Base-by-base conservation (phyloP, 352 stramenopile species). In the Globisporangium yorkense region DNA sequence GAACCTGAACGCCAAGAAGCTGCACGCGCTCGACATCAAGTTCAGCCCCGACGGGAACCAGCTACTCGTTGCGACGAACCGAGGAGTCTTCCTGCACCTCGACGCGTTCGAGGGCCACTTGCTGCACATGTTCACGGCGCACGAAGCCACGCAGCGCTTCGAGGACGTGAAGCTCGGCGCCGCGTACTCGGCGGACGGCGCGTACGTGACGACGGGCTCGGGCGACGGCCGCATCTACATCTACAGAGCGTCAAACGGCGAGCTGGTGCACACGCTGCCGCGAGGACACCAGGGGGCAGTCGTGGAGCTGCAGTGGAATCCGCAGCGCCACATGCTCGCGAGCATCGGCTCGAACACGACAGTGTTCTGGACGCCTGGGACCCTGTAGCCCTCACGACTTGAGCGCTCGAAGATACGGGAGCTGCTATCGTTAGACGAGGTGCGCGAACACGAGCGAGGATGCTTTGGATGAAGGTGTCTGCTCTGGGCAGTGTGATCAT, bases 11-110 rank as follows among this genome's bases (percentile, higher is more conserved):
- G 53, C 46, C 33, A 77, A 80, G 53, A 82, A 84, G 51, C 67
- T 95, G 37, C 83, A 94, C 51, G 84, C 83, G 27, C 64, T 88
- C 12, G 75, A 89, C 27, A 68, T 95, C 41, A 86, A 89, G 57
- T 95, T 95, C 47, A 95, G 85, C 67, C 81, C 85, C 2, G 85
- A 95, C 57, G 83, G 84, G 46, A 92, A 93, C 54, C 78, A 90
- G 53, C 65, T 95, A 29, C 77, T 95, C 15, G 76, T 95, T n/a
- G 72, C 78, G 8, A 93, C 85, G 21, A 92, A 92, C 59, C 78
- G 80, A 8, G 82, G 81, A 2, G 74, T 92, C 33, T 89, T 93
- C 51, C 58, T 95, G 40, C 85, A 92, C 37, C 67, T 95, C 4
- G 85, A 95, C 61, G 83, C 85, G 7, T 95, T 95, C 56, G 84